Base-by-base conservation (phyloP, 2,329 filamentous ascomycete genomes). In the Diaporthe longicolla region DNA sequence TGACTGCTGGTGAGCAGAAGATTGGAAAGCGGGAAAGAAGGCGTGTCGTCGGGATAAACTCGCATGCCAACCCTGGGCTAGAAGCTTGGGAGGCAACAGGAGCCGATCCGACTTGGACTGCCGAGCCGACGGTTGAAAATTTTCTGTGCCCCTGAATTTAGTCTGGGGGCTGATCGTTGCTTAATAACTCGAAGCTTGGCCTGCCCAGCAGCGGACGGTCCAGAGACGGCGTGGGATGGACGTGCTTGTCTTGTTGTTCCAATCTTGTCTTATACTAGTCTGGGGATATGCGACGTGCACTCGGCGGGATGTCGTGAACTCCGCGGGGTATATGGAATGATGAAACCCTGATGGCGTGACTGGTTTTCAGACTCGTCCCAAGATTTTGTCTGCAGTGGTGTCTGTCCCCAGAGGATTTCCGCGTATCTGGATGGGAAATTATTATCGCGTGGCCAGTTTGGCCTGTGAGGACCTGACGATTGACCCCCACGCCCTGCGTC, bases 81-180 rank as follows among this genome's bases (percentile, higher is more conserved):
- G 45, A 40, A 52, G 17, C 63, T 26, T 68, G 45, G 45, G 32
- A 26, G 26, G 59, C 59, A 63, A 43, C 24, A 61, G 45, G 24
- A 54, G 63, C 63, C 63, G 63, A 54, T 29, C 63, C 63, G 63
- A 68, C 63, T 68, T 68, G 63, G 48, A 68, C 48, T 68, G 63
- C 63, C 63, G 63, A 68, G 63, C 63, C 63, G 63, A 68, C 63
- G 63, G 63, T 54, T 54, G 32, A 54, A 68, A 54, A 13, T 7
- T 26, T 21, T 66, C 45, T 66, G 29, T 66, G 45, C 45, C 63
- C 63, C 63, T 66, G 63, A 40, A 40, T 52, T 66, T 66, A 66
- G 63, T 40, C n/a, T 68, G 32, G 63, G 26, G 63, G 48, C 48
- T 40, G 63, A 54, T 68, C 32, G n/a, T 35, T 68, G 63, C 48